Base-by-base conservation (phyloP, 768 basidiomycete species). In the Amanita thiersii region DNA sequence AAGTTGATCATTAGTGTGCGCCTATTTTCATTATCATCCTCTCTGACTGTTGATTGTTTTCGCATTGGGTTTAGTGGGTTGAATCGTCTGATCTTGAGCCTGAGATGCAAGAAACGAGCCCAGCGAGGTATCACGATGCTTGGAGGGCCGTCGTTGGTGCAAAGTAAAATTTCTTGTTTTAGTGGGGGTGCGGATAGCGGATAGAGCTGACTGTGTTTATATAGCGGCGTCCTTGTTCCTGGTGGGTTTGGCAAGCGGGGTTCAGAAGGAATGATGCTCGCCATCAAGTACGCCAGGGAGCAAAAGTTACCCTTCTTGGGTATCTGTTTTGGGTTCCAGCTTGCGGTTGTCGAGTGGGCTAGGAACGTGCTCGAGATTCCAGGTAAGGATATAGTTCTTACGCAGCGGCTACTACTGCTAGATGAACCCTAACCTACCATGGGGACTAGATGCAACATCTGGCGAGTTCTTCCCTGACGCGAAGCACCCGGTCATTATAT, bases 241-340 rank as follows among this genome's bases (percentile, higher is more conserved):
- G 96, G 94, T 37, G 94, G 94, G 8, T 99, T 99, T 57, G 94
- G 94, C 14, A 64, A 70, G 7, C 86, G 94, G 28, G 94, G 94
- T 15, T 91, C 86, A 0, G 93, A 96, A 62, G 94, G 94, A 29
- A 97, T 99, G 94, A 82, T 97, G 56, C 73, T 92, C 37, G 94
- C 94, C n/a, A 90, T 92, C 60, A 93, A 90, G 61, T 93, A 93
- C 73, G 92, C 94, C 0, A 74, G 94, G 43, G 92, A 98, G 63
- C 86, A 94, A 56, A 89, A 90, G 46, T 66, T 92, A 5, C 96
- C 94, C 0, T 99, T 92, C 75, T 64, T 97, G 28, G 94, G 94
- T 33, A 91, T 99, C 59, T 99, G 94, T 60, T 77, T 97, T 18
- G 94, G 94, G 14, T 97, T 99, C 76, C 96, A 99, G 59, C 71